These are phyloP conservation scores for Umbelopsis sp. DNA, from an alignment of 192 early-diverging fungal genomes.

Conservation along the genomic window DNA sequence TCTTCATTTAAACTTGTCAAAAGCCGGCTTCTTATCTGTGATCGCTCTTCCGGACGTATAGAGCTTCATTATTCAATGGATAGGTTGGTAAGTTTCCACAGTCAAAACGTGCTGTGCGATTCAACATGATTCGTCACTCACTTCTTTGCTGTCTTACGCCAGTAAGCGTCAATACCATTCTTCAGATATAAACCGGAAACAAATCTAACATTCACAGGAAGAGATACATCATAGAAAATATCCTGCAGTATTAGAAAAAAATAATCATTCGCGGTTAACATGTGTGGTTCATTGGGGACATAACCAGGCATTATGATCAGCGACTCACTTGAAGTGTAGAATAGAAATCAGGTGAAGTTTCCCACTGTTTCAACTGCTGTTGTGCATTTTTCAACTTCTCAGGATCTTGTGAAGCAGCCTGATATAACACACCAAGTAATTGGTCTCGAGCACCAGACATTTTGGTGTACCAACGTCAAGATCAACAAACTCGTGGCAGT, in stretches of 20 bases:
- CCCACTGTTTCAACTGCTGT: slow-evolving; percentile 70
- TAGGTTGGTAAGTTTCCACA: neutral
- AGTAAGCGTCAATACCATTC: slow-evolving; percentile 90
- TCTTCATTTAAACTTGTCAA: slow-evolving; percentile 72
- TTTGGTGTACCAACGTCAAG: neutral
- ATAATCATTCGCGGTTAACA: neutral
- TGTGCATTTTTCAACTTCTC: slow-evolving; percentile 65
- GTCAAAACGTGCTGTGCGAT: neutral
- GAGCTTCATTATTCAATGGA: slow-evolving; percentile 43
- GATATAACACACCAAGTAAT: slow-evolving; percentile 52
- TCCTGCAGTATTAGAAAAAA: slow-evolving; percentile 52
- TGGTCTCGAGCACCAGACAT: slow-evolving; percentile 50
- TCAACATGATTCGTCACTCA: slow-evolving; percentile 32
- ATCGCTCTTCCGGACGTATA: slow-evolving; percentile 73
- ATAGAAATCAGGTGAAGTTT: slow-evolving; percentile 72
- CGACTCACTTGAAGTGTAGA: slow-evolving; percentile 64
- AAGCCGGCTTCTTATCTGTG: slow-evolving; percentile 63
- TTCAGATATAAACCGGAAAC: slow-evolving; percentile 83
- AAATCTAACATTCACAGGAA: slow-evolving; percentile 69
- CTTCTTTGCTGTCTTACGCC: slow-evolving; percentile 78
- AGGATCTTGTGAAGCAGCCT: slow-evolving; percentile 72
- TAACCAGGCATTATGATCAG: neutral
- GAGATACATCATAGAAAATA: slow-evolving; percentile 69
- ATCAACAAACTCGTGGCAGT: neutral
- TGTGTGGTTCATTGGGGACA: too few species aligned